Percentiles rank a stretch among this genome's conserved stretches.
phyloP scores from a whole-genome alignment of 805 yeast genomes.

The Candida glaebosa region DNA sequence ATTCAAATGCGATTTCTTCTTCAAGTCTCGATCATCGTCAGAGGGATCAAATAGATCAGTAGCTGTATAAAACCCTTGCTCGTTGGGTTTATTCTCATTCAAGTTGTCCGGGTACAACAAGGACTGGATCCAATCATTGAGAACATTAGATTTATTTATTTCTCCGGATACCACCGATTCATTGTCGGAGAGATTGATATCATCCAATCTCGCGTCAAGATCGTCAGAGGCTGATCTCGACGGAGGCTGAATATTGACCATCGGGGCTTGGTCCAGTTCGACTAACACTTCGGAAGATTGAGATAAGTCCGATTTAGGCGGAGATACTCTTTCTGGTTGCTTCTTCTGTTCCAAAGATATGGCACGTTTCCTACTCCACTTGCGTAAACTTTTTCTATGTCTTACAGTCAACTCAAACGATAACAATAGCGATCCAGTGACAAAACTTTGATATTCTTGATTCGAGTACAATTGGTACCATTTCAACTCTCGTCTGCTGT shows the following conservation, averaged over 20 bases:
- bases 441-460: conserved; percentile 35
- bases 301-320: neutral
- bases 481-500: conserved; percentile 25
- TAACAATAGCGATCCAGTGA: conserved; percentile 46
- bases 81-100: conserved; percentile 21
- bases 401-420: conserved; percentile 37
- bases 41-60: conserved; percentile 21
- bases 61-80: conserved; percentile 39
- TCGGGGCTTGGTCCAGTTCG: neutral
- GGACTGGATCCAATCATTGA: conserved; percentile 26
- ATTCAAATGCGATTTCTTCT: conserved; percentile 3
- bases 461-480: conserved; percentile 47
- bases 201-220: conserved; percentile 4
- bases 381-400: conserved; percentile 8
- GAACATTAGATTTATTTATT: conserved; percentile 10
- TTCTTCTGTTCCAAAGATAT: neutral
- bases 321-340: neutral
- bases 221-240: neutral
- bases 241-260: neutral
- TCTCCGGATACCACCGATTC: conserved; percentile 7
- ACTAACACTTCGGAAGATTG: neutral
- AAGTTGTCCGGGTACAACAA: conserved; percentile 22
- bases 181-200: conserved; percentile 8
- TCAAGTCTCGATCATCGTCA: conserved; percentile 26
- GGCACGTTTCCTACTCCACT: conserved; percentile 3